Evolutionary conservation across 2,329 filamentous ascomycete species (phyloP).

Genomic region (Pyrenophora seminiperda): DNA sequence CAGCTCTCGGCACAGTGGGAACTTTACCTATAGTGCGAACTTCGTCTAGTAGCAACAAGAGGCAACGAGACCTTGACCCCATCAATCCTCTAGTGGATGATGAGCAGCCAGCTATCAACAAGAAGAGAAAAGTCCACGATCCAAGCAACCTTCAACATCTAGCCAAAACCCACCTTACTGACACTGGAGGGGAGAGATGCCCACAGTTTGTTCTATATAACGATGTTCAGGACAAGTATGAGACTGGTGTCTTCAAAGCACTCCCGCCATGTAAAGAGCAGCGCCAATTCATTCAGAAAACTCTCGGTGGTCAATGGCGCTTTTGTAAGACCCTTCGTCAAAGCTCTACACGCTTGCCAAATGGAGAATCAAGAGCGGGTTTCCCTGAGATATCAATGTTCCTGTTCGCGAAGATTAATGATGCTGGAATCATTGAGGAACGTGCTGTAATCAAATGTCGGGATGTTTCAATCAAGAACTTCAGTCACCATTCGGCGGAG

Average conservation of each 20-base stretch:
- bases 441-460: conserved; percentile 2
- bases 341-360: not conserved
- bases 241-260: not conserved
- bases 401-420: conserved; percentile 7
- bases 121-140: no score
- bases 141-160: not conserved
- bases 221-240: not conserved
- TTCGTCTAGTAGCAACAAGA: not conserved
- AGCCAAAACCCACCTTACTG: not conserved
- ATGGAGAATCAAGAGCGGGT: not conserved
- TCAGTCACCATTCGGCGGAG: not conserved
- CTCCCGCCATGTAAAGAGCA: conserved; percentile 1
- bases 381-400: not conserved
- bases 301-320: conserved; percentile 1
- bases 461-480: conserved; percentile 1
- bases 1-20: not conserved
- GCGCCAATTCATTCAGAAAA: not conserved
- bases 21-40: not conserved
- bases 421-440: not conserved
- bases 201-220: conserved; percentile 10
- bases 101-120: conserved; percentile 1
- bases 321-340: conserved; percentile 6
- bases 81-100: no score
- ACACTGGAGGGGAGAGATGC: conserved; percentile 4
- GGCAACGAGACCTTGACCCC: not conserved